phyloP scores from a whole-genome alignment of 176 grass and related monocot genomes.

The Oropetium thomaeum region DNA sequence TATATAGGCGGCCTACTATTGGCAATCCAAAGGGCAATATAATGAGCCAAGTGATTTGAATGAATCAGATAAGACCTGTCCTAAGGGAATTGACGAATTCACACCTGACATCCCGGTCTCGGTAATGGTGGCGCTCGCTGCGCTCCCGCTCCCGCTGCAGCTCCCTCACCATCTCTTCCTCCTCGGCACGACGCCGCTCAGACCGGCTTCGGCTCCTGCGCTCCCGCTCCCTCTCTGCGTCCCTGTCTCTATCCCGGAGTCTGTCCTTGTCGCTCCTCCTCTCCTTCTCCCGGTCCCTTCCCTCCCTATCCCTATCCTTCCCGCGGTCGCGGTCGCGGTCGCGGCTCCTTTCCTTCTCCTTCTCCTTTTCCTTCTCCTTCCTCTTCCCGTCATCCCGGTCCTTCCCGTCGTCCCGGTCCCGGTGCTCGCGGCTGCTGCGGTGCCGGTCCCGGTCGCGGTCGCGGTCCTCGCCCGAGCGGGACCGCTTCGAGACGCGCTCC shows the following conservation, averaged over 20 bases:
- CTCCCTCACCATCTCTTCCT: constrained; percentile 62
- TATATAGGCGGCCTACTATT: neutral
- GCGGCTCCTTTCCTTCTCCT: constrained; percentile 44
- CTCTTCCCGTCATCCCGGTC: constrained; percentile 30
- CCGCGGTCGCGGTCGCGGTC: constrained; percentile 42
- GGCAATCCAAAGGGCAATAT: neutral
- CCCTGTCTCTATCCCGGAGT: constrained; percentile 38
- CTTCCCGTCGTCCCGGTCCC: constrained; percentile 55
- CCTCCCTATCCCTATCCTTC: constrained; percentile 45
- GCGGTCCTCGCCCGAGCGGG: constrained; percentile 53
- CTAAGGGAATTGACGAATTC: neutral
- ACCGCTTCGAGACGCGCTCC: constrained; percentile 65
- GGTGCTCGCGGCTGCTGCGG: constrained; percentile 51
- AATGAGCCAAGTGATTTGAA: neutral
- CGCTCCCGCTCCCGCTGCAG: constrained; percentile 43
- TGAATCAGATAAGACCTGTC: neutral
- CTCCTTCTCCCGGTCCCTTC: constrained; percentile 13
- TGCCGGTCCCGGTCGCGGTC: constrained; percentile 40
- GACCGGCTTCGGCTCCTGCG: constrained; percentile 67
- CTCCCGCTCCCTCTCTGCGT: constrained; percentile 40
- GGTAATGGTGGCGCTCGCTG: constrained; percentile 46
- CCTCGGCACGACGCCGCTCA: constrained; percentile 55
- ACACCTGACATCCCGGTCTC: constrained; percentile 76
- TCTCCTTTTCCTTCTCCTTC: constrained; percentile 35
- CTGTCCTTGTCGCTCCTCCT: constrained; percentile 32